These are phyloP conservation scores for Trichoderma asperelloides DNA, from an alignment of 495 filamentous ascomycete species.

Conservation along the genomic window DNA sequence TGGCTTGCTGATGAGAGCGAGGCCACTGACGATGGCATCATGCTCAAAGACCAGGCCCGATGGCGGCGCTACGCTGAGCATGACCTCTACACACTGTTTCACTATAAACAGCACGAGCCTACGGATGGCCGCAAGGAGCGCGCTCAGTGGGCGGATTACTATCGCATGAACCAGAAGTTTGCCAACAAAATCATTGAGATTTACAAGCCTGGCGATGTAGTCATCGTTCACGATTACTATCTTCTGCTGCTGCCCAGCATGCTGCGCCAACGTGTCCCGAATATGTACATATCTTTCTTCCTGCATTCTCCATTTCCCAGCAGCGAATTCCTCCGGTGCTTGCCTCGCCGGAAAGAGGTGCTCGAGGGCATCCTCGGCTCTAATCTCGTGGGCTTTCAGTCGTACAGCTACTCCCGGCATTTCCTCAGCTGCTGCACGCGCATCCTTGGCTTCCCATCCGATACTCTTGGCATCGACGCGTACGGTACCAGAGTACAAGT, in stretches of 20 bases:
- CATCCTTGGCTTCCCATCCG: slow-evolving; percentile 74
- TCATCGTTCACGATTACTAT: slow-evolving; percentile 89
- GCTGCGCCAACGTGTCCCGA: slow-evolving; percentile 69
- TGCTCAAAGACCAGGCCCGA: slow-evolving; percentile 65
- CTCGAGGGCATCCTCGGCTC: slow-evolving; percentile 79
- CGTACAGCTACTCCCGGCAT: slow-evolving; percentile 83
- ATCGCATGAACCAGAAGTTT: slow-evolving; percentile 77
- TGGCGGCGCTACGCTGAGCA: slow-evolving; percentile 87
- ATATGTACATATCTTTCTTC: slow-evolving; percentile 85
- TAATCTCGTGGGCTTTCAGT: slow-evolving; percentile 89
- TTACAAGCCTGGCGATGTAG: slow-evolving; percentile 83
- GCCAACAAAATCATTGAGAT: slow-evolving; percentile 74
- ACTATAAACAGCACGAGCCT: slow-evolving; percentile 87
- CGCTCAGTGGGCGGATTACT: slow-evolving; percentile 83
- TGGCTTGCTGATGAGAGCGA: slow-evolving; percentile 72
- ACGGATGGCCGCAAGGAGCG: slow-evolving; percentile 72
- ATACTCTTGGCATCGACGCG: slow-evolving; percentile 71
- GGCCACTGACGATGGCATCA: slow-evolving; percentile 50
- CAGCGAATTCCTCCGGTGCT: slow-evolving; percentile 82
- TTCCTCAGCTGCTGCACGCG: slow-evolving; percentile 88
- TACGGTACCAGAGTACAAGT: slow-evolving; percentile 82
- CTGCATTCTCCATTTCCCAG: slow-evolving; percentile 89
- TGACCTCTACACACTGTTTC: slow-evolving; percentile 80
- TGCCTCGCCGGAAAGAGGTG: slow-evolving; percentile 77
- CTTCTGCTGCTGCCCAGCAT: slow-evolving; percentile 78